These are phyloP conservation scores for Oryza glaberrima DNA, from an alignment of 176 grass and related monocot genomes.

Conservation along the genomic window DNA sequence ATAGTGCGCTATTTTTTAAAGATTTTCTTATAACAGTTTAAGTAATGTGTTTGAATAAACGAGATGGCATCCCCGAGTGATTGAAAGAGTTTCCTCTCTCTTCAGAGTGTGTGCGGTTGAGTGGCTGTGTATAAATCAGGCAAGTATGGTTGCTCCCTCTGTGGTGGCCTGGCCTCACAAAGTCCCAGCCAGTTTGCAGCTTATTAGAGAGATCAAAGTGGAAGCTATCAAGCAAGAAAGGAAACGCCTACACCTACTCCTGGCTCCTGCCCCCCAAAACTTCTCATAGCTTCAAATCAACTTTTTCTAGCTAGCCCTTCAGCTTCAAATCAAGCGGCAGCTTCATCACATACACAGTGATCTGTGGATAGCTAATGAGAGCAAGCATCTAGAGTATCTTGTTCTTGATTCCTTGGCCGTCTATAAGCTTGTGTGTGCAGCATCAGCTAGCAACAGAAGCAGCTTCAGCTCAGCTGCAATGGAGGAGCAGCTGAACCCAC, in stretches of 20 bases:
- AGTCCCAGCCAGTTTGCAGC: constrained; percentile 29
- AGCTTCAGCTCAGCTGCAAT: constrained; percentile 41
- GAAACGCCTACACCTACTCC: constrained; percentile 27
- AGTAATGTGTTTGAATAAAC: no score
- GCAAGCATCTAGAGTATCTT: background rate
- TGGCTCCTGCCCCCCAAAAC: constrained; percentile 2
- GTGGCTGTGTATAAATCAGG: constrained; percentile 43
- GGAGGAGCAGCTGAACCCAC: constrained; percentile 71
- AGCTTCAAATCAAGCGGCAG: constrained; percentile 30
- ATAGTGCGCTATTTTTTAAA: no score
- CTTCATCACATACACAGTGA: constrained; percentile 8
- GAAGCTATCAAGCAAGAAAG: constrained; percentile 30
- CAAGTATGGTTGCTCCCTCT: constrained; percentile 38
- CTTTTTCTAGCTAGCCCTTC: constrained; percentile 13
- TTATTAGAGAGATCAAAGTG: constrained; percentile 35
- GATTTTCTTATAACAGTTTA: no score
- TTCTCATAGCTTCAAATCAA: constrained; percentile 21
- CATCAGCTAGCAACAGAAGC: background rate
- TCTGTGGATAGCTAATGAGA: background rate
- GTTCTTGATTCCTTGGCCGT: background rate
- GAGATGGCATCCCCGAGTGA: no score
- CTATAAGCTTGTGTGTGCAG: background rate
- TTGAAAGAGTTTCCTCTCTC: background rate
- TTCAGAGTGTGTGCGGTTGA: background rate
- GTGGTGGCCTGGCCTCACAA: constrained; percentile 41